Base-by-base conservation (phyloP, 2,329 filamentous ascomycete genomes). In the Trichoderma sp. region DNA sequence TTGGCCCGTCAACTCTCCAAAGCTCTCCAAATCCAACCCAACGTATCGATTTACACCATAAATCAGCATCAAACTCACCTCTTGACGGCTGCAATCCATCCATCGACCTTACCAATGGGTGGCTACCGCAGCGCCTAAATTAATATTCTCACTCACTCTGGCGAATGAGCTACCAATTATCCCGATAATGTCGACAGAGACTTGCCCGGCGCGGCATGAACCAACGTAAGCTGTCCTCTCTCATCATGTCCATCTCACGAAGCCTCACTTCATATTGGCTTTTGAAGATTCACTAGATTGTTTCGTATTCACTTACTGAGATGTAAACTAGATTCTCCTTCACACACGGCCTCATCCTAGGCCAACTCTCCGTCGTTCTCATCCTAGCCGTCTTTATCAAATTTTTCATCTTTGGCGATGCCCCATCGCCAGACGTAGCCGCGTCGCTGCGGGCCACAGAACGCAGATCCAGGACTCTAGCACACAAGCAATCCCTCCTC, bases 331-430 rank as follows among this genome's bases (percentile, higher is more conserved):
- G 93, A 51, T 84, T 96, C 73, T 96, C 93, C 43, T 98, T 98
- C 79, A 97, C 93, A 0, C 93, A 97, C 78, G 96, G 96, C 32
- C 91, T 99, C 74, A 89, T 99, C 59, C 85, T 98, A 37, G 96
- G 96, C 60, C 96, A 99, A 80, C 85, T 99, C 63, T 97, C 94
- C 2, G 92, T 99, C 56, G 92, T 97, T 16, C 83, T 98, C 28
- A 86, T 99, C 49, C 89, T 99, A 71, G 94, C 94, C 72, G 93
- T 91, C 73, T 98, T 99, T 81, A 98, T 99, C 81, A 97, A 97
- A 79, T 99, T 97, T 87, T 99, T 99, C 87, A 98, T 99, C 77
- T 98, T 99, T 77, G 96, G 96, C 74, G 96, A 98, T 77, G 89
- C 93, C 5, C 93, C 94, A 0, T 93, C 92, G 1, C 86, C 93